Conservation (phyloP, 306 rosid species). For the Rubus idaeus region DNA sequence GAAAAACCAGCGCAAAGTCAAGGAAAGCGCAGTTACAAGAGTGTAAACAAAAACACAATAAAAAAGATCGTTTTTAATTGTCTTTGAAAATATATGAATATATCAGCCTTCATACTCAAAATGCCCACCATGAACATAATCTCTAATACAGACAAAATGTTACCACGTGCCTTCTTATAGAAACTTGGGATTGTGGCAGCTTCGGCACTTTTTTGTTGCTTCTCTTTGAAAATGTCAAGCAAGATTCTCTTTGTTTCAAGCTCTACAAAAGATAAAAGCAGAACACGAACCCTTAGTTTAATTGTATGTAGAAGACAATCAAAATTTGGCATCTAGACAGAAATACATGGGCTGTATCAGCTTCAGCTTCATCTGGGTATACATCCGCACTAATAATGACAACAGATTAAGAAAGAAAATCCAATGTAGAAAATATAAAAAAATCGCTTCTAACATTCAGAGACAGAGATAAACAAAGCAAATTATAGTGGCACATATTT, state of each 20-base stretch:
- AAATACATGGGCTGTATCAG: neutral
- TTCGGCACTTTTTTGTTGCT: conserved; percentile 90
- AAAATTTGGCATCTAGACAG: neutral
- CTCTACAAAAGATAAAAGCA: conserved; percentile 47
- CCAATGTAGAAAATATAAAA: neutral
- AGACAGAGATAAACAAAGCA: neutral
- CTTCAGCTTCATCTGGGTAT: neutral
- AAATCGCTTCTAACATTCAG: neutral
- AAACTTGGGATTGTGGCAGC: conserved; percentile 95
- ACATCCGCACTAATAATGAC: neutral
- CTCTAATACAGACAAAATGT: neutral
- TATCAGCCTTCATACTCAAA: conserved; percentile 6
- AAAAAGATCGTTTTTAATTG: neutral
- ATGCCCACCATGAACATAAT: neutral
- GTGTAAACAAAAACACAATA: neutral
- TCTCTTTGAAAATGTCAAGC: conserved; percentile 96
- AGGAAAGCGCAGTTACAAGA: neutral
- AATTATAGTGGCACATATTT: neutral
- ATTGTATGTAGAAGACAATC: neutral
- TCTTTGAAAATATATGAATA: neutral
- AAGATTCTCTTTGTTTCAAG: conserved; percentile 95
- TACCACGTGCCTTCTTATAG: conserved; percentile 82
- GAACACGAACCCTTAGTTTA: neutral
- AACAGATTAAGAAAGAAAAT: neutral
- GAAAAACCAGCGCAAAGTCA: conserved; percentile 16